phyloP scores from a whole-genome alignment of 495 filamentous ascomycete species.

The Ascodesmis nigricans region DNA sequence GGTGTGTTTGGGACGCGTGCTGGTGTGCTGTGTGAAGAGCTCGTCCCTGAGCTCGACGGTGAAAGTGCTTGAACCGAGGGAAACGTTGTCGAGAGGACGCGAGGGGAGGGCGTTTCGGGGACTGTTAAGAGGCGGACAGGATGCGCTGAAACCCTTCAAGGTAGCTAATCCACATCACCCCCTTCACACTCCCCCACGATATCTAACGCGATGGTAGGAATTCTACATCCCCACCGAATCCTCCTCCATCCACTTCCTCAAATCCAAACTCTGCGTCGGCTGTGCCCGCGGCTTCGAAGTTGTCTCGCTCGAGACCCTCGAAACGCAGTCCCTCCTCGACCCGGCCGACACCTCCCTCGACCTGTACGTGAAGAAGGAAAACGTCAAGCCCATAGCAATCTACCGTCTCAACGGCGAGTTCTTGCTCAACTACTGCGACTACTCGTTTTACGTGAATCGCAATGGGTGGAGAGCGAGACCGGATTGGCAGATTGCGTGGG shows the following conservation, averaged over 20 bases:
- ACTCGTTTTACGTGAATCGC: slow-evolving; percentile 95
- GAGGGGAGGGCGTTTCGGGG: slow-evolving; percentile 82
- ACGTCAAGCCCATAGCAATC: slow-evolving; percentile 79
- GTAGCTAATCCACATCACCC: slow-evolving; percentile 24
- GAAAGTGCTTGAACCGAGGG: slow-evolving; percentile 94
- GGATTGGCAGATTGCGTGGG: slow-evolving; percentile 96
- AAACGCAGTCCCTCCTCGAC: slow-evolving; percentile 89
- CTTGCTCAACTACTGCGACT: slow-evolving; percentile 92
- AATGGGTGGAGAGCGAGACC: slow-evolving; percentile 92
- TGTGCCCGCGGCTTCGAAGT: slow-evolving; percentile 93
- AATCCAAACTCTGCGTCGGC: slow-evolving; percentile 87
- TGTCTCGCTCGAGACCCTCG: slow-evolving; percentile 85
- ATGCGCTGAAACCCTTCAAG: slow-evolving; percentile 88
- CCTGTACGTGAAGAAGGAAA: slow-evolving; percentile 81
- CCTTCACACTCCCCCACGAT: slow-evolving; percentile 1
- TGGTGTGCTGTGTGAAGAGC: slow-evolving; percentile 88
- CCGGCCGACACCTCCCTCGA: slow-evolving; percentile 96
- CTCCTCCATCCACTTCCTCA: slow-evolving; percentile 88
- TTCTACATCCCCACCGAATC: slow-evolving; percentile 97
- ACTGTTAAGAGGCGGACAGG: slow-evolving; percentile 84
- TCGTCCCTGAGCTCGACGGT: slow-evolving; percentile 77
- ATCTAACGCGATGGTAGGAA: slow-evolving; percentile 31
- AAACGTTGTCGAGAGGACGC: slow-evolving; percentile 64
- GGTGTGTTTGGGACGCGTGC: slow-evolving; percentile 77
- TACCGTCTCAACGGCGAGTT: slow-evolving; percentile 93